Percentiles rank a stretch among this genome's conserved stretches.
Conservation (phyloP, 345 rosid species). For the Acer campestre region DNA sequence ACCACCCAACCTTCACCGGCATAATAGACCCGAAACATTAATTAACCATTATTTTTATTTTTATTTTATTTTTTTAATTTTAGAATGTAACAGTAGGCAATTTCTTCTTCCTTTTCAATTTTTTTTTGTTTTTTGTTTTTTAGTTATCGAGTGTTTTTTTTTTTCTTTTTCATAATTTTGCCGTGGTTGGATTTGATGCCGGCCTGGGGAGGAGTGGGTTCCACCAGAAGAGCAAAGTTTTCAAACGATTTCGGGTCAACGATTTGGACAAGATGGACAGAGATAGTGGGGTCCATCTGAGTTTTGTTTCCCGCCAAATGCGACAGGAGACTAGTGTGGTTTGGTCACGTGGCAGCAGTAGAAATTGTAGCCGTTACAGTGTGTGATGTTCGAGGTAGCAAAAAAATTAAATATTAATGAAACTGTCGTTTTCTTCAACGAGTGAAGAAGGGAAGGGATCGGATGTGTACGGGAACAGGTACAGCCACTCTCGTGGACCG, state of each 20-base stretch:
- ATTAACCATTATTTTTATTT: background rate
- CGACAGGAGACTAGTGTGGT: constrained; percentile 3
- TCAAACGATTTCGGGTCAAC: constrained; percentile 31
- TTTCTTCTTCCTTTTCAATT: background rate
- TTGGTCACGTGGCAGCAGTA: constrained; percentile 45
- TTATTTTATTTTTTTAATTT: background rate
- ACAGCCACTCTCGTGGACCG: constrained; percentile 9
- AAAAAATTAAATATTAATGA: background rate
- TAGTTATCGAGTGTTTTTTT: background rate
- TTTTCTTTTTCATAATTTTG: constrained; percentile 13
- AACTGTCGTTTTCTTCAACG: constrained; percentile 14
- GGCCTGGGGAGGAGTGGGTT: constrained; percentile 19
- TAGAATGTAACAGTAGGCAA: constrained; percentile 18
- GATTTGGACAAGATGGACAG: constrained; percentile 18
- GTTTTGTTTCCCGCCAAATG: constrained; percentile 35
- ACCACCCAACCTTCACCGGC: constrained; percentile 87
- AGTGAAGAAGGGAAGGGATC: background rate
- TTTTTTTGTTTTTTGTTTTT: background rate
- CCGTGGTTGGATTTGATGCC: constrained; percentile 17
- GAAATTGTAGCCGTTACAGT: constrained; percentile 46
- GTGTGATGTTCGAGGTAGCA: constrained; percentile 28
- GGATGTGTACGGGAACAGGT: background rate
- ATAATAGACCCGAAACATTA: constrained; percentile 6
- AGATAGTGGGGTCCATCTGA: constrained; percentile 26
- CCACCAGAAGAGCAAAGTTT: background rate